These are phyloP conservation scores for Stygiomarasmius scandens DNA, from an alignment of 1,284 basidiomycete species.

Conservation along the genomic window DNA sequence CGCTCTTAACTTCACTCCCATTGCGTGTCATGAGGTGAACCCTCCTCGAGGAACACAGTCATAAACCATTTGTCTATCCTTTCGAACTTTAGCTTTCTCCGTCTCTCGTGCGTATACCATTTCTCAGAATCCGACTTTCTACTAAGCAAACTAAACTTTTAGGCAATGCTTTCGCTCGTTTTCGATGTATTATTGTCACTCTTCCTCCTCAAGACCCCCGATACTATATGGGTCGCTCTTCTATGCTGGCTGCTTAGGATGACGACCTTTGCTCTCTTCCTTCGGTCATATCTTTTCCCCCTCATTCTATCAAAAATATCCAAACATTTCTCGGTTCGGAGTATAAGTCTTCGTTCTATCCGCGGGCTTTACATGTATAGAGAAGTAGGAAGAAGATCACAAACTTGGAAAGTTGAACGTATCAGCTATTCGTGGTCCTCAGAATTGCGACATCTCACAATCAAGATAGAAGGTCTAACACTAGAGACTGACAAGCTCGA, in stretches of 20 bases:
- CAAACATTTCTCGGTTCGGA: constrained; percentile 64
- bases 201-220: constrained; percentile 31
- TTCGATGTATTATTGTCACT: constrained; percentile 16
- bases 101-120: background rate
- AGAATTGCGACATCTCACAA: constrained; percentile 52
- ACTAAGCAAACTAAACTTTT: background rate
- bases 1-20: too few relatives aligned
- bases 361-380: constrained; percentile 64
- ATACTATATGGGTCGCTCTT: constrained; percentile 42
- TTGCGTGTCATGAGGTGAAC: too few relatives aligned
- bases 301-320: constrained; percentile 61
- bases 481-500: constrained; percentile 46
- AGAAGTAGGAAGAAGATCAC: constrained; percentile 42
- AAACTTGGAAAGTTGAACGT: constrained; percentile 64
- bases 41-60: too few relatives aligned
- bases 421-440: constrained; percentile 61
- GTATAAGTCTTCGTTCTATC: constrained; percentile 74
- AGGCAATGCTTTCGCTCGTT: constrained; percentile 10
- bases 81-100: too few relatives aligned
- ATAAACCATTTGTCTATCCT: too few relatives aligned
- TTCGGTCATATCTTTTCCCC: constrained; percentile 67
- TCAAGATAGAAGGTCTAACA: constrained; percentile 63
- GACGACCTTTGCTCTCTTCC: constrained; percentile 53
- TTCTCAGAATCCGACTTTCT: background rate
- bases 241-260: constrained; percentile 53